Percentiles rank a stretch among this genome's conserved stretches.
phyloP scores from a whole-genome alignment of 129 eudicot species.

The Lactuca saligna region DNA sequence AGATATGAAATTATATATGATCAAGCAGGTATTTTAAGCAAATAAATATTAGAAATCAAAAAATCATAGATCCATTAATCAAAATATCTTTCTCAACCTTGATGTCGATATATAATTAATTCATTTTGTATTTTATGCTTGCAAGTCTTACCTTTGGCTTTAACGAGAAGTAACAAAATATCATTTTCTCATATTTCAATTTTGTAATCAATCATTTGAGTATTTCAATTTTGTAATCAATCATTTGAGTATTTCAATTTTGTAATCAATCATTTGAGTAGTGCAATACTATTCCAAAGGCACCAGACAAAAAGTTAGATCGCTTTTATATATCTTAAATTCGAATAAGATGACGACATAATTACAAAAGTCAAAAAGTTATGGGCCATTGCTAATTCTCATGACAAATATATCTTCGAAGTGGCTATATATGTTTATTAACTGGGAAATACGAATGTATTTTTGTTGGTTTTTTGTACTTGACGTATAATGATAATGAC shows the following conservation, averaged over 20 bases:
- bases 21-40: no score
- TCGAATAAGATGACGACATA: constrained; percentile 14
- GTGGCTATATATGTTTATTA: neutral
- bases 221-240: constrained; percentile 3
- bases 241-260: constrained; percentile 21
- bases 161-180: neutral
- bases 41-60: no score
- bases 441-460: neutral
- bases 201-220: constrained; percentile 11
- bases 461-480: neutral
- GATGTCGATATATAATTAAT: no score
- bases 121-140: no score
- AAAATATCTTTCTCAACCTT: no score
- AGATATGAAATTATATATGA: no score
- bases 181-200: neutral
- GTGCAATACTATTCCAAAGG: constrained; percentile 15
- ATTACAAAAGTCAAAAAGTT: constrained; percentile 15
- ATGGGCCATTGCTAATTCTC: constrained; percentile 24
- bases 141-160: neutral
- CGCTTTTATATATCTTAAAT: constrained; percentile 20
- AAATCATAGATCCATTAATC: no score
- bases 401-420: neutral
- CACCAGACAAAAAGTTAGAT: constrained; percentile 16
- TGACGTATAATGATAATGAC: neutral
- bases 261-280: constrained; percentile 20